phyloP scores from a whole-genome alignment of 1,284 basidiomycete species.

The Sanghuangporus sanghuang region DNA sequence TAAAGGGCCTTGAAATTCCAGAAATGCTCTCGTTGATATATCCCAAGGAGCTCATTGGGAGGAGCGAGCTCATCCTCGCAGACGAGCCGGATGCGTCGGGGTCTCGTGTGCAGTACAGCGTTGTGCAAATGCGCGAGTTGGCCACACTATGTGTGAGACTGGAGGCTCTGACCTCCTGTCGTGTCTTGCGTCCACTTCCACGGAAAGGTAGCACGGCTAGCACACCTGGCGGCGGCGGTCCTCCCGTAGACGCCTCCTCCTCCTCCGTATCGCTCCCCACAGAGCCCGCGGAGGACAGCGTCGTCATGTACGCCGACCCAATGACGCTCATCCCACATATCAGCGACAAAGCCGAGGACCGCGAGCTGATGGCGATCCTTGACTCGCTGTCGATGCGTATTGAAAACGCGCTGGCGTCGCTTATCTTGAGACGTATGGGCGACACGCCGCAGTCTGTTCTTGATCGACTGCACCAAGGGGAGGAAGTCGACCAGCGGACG shows the following conservation, averaged over 20 bases:
- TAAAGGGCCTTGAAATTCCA: conserved; percentile 91
- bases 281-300: conserved; percentile 31
- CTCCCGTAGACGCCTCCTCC: not conserved
- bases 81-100: conserved; percentile 39
- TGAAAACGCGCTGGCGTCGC: conserved; percentile 70
- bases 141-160: conserved; percentile 76
- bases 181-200: conserved; percentile 51
- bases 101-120: conserved; percentile 62
- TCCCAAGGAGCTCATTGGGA: conserved; percentile 70
- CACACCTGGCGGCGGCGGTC: conserved; percentile 7
- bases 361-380: conserved; percentile 70
- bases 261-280: not conserved
- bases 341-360: conserved; percentile 68
- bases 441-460: conserved; percentile 25
- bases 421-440: conserved; percentile 35
- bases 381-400: conserved; percentile 75
- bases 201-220: conserved; percentile 46
- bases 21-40: conserved; percentile 86
- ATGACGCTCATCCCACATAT: conserved; percentile 68
- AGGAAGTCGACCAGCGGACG: conserved; percentile 43
- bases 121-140: conserved; percentile 76
- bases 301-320: conserved; percentile 54
- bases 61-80: conserved; percentile 54
- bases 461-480: conserved; percentile 27
- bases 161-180: conserved; percentile 71